Evolutionary conservation across 2,329 filamentous ascomycete species (phyloP).

Genomic region (Clarireedia sp.): DNA sequence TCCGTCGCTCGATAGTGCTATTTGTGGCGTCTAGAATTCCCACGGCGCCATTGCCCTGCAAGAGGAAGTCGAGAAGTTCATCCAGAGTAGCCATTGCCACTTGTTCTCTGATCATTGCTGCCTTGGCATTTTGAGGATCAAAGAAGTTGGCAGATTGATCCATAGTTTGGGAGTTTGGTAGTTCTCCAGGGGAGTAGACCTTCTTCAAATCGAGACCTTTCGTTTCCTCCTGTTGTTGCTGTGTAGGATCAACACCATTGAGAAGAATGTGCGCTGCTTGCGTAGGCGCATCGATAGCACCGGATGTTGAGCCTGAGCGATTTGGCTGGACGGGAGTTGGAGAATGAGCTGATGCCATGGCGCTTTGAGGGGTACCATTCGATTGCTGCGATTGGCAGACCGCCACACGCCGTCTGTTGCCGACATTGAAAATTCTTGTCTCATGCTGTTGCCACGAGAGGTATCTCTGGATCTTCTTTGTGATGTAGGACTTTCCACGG

Average conservation of each 20-base stretch:
- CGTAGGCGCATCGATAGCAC: slow-evolving; percentile 32
- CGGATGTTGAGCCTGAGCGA: slow-evolving; percentile 14
- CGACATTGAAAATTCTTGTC: slow-evolving; percentile 94
- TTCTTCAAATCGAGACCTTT: slow-evolving; percentile 11
- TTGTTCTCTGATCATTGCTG: slow-evolving; percentile 78
- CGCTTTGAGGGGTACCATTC: slow-evolving; percentile 23
- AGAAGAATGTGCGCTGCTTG: slow-evolving; percentile 50
- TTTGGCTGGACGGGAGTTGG: not conserved
- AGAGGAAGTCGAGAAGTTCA: slow-evolving; percentile 82
- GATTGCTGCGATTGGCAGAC: slow-evolving; percentile 43
- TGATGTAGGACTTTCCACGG: slow-evolving; percentile 96
- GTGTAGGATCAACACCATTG: slow-evolving; percentile 36
- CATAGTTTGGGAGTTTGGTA: slow-evolving; percentile 35
- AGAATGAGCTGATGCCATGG: slow-evolving; percentile 5
- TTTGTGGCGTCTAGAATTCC: slow-evolving; percentile 97
- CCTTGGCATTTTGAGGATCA: slow-evolving; percentile 77
- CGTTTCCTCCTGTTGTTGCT: slow-evolving; percentile 13
- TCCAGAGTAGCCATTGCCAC: slow-evolving; percentile 88
- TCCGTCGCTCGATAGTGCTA: slow-evolving; percentile 79
- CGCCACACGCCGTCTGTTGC: slow-evolving; percentile 76
- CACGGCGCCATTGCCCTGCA: slow-evolving; percentile 74
- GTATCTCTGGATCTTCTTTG: slow-evolving; percentile 93
- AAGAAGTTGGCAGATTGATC: slow-evolving; percentile 94
- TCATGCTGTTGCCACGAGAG: slow-evolving; percentile 97
- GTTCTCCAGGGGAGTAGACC: slow-evolving; percentile 30